Conservation (phyloP, 2,329 filamentous ascomycete species). For the Cephalotrichum gorgonifer region DNA sequence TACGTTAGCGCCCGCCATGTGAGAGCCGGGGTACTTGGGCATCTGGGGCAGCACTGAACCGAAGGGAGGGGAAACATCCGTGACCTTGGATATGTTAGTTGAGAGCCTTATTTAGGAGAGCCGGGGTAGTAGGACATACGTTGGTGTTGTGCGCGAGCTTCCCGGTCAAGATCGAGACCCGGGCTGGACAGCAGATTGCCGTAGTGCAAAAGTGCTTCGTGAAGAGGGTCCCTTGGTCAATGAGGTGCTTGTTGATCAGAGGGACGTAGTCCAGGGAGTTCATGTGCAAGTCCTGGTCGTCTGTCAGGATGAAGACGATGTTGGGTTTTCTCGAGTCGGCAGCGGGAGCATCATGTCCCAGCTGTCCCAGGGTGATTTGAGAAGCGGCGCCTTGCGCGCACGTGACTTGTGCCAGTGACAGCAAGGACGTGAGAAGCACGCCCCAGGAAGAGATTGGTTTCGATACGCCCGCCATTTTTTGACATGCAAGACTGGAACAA, state of each 20-base stretch:
- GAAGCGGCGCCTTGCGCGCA: neutral
- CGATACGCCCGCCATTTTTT: neutral
- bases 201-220: constrained; percentile 54
- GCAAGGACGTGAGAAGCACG: neutral
- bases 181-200: constrained; percentile 53
- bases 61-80: constrained; percentile 37
- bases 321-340: constrained; percentile 30
- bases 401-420: neutral
- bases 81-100: too few species aligned
- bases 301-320: constrained; percentile 55
- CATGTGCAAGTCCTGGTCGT: constrained; percentile 56
- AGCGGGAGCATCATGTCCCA: neutral
- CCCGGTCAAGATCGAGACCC: constrained; percentile 50
- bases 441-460: neutral
- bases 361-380: constrained; percentile 4
- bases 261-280: constrained; percentile 50
- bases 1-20: too few species aligned
- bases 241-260: constrained; percentile 40
- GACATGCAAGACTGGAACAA: neutral
- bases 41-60: too few species aligned
- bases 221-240: constrained; percentile 46
- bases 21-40: too few species aligned
- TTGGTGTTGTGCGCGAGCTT: constrained; percentile 55
- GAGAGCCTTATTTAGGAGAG: too few species aligned
- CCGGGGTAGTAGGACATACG: too few species aligned